phyloP scores from a whole-genome alignment of 805 yeast genomes.

The Candida vartiovaarae region DNA sequence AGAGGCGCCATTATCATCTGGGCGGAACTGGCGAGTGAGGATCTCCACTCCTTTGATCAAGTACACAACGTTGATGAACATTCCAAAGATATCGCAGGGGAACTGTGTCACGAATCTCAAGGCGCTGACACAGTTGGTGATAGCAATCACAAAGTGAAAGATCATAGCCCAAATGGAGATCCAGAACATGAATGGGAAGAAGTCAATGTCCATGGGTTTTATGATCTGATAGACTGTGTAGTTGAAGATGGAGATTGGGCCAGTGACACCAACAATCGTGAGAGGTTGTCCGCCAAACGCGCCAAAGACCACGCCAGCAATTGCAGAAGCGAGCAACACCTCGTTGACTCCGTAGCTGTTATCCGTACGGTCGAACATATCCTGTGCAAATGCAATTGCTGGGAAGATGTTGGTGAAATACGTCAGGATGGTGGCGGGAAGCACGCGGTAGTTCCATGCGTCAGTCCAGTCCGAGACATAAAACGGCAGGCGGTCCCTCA shows the following conservation, averaged over 20 bases:
- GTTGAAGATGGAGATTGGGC: conserved; percentile 88
- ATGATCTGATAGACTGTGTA: conserved; percentile 80
- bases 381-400: conserved; percentile 94
- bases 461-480: conserved; percentile 78
- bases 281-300: conserved; percentile 83
- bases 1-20: conserved; percentile 28
- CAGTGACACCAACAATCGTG: conserved; percentile 95
- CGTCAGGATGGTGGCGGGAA: conserved; percentile 77
- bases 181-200: conserved; percentile 94
- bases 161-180: conserved; percentile 85
- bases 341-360: conserved; percentile 90
- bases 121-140: conserved; percentile 58
- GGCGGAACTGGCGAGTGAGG: conserved; percentile 57
- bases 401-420: conserved; percentile 89
- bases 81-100: conserved; percentile 90
- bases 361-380: conserved; percentile 88
- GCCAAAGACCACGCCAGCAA: conserved; percentile 89
- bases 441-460: conserved; percentile 76
- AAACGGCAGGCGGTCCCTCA: conserved; percentile 43
- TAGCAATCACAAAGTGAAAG: conserved; percentile 67
- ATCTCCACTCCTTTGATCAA: conserved; percentile 88
- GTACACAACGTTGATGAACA: conserved; percentile 82
- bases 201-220: conserved; percentile 37
- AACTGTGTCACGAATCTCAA: conserved; percentile 69
- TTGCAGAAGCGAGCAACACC: conserved; percentile 71